phyloP scores from a whole-genome alignment of 1,284 basidiomycete species.

The Irpex sp. region DNA sequence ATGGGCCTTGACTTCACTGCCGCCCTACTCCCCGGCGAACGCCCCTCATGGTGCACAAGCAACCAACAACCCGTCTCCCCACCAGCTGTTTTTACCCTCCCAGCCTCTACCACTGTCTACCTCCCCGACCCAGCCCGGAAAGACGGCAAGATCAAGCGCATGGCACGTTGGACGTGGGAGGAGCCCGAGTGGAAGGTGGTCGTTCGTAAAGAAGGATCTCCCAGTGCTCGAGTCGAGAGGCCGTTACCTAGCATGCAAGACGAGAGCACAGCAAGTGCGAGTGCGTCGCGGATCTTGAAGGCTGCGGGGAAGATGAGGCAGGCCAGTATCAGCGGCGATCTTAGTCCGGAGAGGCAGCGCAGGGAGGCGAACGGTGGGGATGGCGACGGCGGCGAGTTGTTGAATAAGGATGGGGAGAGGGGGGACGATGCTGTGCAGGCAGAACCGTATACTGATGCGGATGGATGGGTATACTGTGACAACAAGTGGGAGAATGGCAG shows the following conservation, averaged over 20 bases:
- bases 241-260: slow-evolving; percentile 51
- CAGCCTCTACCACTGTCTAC: slow-evolving; percentile 48
- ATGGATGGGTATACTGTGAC: slow-evolving; percentile 94
- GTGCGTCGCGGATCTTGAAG: slow-evolving; percentile 39
- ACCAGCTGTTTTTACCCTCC: slow-evolving; percentile 59
- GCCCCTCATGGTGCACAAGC: slow-evolving; percentile 83
- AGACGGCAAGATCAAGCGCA: slow-evolving; percentile 50
- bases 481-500: slow-evolving; percentile 92
- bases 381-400: slow-evolving; percentile 14
- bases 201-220: slow-evolving; percentile 49
- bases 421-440: slow-evolving; percentile 27
- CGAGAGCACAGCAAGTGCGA: slow-evolving; percentile 32
- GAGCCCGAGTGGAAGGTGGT: slow-evolving; percentile 85
- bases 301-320: slow-evolving; percentile 44
- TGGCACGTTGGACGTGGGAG: slow-evolving; percentile 82
- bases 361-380: slow-evolving; percentile 18
- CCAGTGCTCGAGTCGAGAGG: slow-evolving; percentile 52
- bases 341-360: slow-evolving; percentile 17
- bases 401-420: slow-evolving; percentile 7
- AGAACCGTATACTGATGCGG: slow-evolving; percentile 68
- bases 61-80: slow-evolving; percentile 57
- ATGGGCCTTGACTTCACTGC: slow-evolving; percentile 91
- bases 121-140: slow-evolving; percentile 46
- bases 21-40: slow-evolving; percentile 85
- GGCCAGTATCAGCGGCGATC: slow-evolving; percentile 25